phyloP scores from a whole-genome alignment of 495 filamentous ascomycete genomes.

The Lasiosphaeria ovina region DNA sequence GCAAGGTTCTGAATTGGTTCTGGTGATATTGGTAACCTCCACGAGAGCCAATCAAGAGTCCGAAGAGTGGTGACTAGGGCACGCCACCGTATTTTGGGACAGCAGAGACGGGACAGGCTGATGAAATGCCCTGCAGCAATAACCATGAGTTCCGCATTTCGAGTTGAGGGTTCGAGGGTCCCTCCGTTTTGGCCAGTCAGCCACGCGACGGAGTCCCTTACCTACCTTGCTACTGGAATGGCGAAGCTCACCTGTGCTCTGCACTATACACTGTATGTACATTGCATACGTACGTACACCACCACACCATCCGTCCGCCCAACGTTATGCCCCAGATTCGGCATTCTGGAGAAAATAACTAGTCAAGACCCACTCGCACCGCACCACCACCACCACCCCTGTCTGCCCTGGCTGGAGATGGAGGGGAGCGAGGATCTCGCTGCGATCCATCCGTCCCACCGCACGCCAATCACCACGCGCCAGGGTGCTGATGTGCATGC shows the following conservation, averaged over 20 bases:
- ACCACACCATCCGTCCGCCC: no score
- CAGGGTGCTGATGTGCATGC: not conserved
- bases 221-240: no score
- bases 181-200: constrained; percentile 7
- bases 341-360: not conserved
- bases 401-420: constrained; percentile 22
- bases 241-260: no score
- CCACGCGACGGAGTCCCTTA: not conserved
- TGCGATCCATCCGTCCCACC: not conserved
- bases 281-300: no score
- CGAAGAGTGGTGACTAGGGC: constrained; percentile 18
- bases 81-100: constrained; percentile 21
- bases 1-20: constrained; percentile 6
- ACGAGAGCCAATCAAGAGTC: constrained; percentile 24
- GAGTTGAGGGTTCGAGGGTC: not conserved
- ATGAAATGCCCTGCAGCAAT: not conserved
- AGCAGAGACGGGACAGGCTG: constrained; percentile 11
- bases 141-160: not conserved
- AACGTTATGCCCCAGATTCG: constrained; percentile 6
- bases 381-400: constrained; percentile 13
- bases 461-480: not conserved
- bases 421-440: constrained; percentile 11
- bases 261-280: constrained; percentile 1
- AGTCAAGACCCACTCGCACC: constrained; percentile 14
- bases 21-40: constrained; percentile 16